Conservation (phyloP, 148 eudicot species). For the Cornus kousa region DNA sequence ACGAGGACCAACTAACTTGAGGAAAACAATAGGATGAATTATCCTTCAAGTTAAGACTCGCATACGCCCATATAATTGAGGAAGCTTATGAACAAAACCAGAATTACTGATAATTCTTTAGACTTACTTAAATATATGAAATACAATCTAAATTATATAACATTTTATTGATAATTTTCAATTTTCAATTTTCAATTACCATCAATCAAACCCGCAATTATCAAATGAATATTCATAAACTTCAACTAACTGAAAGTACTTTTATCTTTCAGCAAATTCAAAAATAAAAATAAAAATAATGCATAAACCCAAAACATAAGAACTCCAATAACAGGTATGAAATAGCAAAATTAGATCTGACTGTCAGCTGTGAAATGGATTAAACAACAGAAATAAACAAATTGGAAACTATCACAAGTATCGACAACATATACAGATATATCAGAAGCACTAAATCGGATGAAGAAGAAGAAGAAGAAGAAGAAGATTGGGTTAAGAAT, state of each 20-base stretch:
- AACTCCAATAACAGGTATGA: neutral
- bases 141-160: neutral
- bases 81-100: too few relatives aligned
- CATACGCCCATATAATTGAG: too few relatives aligned
- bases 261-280: constrained; percentile 5
- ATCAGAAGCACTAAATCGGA: neutral
- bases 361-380: neutral
- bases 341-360: neutral
- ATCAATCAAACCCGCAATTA: neutral
- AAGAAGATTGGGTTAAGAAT: neutral
- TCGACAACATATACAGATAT: too few relatives aligned
- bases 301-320: neutral
- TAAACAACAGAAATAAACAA: neutral
- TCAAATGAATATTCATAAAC: neutral
- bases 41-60: neutral
- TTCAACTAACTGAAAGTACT: neutral
- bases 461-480: neutral
- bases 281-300: neutral
- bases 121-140: too few relatives aligned
- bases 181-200: neutral
- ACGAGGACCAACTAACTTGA: neutral
- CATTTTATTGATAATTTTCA: neutral
- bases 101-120: too few relatives aligned
- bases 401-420: neutral
- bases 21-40: neutral